Evolutionary conservation across 176 grass and related monocot genomes (phyloP).

Genomic region (Tillandsia leiboldiana): DNA sequence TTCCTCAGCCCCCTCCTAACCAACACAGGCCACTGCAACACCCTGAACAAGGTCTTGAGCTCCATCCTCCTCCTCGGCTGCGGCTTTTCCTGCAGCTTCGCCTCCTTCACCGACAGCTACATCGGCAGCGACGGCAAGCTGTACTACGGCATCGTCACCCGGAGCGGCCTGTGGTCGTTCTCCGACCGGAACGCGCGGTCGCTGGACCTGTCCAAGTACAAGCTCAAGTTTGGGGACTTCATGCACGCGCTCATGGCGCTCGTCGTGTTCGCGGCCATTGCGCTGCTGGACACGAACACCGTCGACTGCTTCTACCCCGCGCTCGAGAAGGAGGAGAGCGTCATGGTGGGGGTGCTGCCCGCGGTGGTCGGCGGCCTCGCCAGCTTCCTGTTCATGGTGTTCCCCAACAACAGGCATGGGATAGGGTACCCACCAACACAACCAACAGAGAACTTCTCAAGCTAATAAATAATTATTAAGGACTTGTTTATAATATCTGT

Average conservation of each 20-base stretch:
- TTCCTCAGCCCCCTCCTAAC: constrained; percentile 59
- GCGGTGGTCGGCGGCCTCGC: constrained; percentile 49
- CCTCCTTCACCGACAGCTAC: constrained; percentile 78
- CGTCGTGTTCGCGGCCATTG: constrained; percentile 49
- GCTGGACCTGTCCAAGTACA: constrained; percentile 44
- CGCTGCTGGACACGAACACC: constrained; percentile 53
- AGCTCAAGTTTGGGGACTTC: constrained; percentile 47
- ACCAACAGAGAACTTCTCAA: constrained; percentile 24
- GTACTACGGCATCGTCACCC: constrained; percentile 65
- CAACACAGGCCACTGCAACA: constrained; percentile 52
- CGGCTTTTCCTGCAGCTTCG: constrained; percentile 51
- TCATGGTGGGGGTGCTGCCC: constrained; percentile 46
- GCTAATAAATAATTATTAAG: constrained; percentile 9
- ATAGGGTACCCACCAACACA: constrained; percentile 48
- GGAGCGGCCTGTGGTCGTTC: constrained; percentile 41
- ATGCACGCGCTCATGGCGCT: constrained; percentile 48
- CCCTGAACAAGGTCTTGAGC: constrained; percentile 29
- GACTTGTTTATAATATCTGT: not conserved
- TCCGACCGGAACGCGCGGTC: constrained; percentile 26
- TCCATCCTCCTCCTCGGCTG: constrained; percentile 38
- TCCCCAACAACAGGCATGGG: constrained; percentile 60
- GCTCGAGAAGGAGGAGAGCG: constrained; percentile 34
- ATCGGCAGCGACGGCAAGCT: constrained; percentile 50
- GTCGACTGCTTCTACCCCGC: constrained; percentile 50
- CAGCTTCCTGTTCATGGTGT: constrained; percentile 48